Evolutionary conservation across 768 basidiomycete genomes (phyloP).

Genomic region (Naematelia aurantialba): DNA sequence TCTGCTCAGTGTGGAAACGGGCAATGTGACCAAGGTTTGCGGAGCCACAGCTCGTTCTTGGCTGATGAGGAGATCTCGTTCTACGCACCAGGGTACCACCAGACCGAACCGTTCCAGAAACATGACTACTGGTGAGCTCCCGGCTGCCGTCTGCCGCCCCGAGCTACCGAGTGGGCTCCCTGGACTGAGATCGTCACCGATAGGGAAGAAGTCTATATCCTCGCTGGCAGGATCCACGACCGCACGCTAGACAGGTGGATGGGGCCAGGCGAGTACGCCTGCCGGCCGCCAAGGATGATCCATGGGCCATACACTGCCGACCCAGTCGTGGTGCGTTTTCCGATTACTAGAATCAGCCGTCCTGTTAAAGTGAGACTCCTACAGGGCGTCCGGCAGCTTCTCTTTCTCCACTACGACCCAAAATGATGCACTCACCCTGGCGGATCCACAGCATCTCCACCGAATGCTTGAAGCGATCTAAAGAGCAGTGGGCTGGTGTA

Average conservation of each 20-base stretch:
- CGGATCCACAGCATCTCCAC: no score
- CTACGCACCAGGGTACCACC: constrained; percentile 3
- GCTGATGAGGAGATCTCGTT: background rate
- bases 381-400: background rate
- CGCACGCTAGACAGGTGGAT: constrained; percentile 6
- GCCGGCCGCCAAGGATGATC: constrained; percentile 5
- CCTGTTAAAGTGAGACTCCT: background rate
- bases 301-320: constrained; percentile 9
- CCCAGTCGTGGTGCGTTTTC: constrained; percentile 2
- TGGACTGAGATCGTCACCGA: background rate
- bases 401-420: background rate
- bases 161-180: background rate
- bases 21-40: constrained; percentile 1
- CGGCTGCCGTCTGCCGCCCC: background rate
- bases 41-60: no score
- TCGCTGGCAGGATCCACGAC: constrained; percentile 2
- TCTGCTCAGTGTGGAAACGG: constrained; percentile 1
- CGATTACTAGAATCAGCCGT: background rate
- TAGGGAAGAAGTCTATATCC: constrained; percentile 10
- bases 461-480: no score
- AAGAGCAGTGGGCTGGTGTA: no score
- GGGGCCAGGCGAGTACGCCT: constrained; percentile 1
- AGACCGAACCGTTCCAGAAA: background rate
- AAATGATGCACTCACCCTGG: background rate
- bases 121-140: constrained; percentile 5